Evolutionary conservation across 1,139 yeast genomes (phyloP).

Genomic region (Sugiyamaella paludigena): DNA sequence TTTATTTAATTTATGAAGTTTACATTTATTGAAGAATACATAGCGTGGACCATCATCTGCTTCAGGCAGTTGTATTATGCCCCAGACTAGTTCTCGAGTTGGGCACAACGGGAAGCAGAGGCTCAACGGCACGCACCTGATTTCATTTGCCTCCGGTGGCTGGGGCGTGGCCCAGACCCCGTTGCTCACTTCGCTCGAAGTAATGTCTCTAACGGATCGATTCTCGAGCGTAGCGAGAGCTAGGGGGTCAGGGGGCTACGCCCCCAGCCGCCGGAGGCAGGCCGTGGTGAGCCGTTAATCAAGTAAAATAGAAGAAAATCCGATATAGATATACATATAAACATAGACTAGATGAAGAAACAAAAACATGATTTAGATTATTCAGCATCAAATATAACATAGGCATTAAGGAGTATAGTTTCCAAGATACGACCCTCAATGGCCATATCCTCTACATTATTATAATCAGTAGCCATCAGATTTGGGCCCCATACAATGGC

Average conservation of each 20-base stretch:
- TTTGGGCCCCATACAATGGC: conserved; percentile 96
- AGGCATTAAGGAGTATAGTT: conserved; percentile 78
- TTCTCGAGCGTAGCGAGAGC: conserved; percentile 1
- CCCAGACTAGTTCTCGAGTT: no score
- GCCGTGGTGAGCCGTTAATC: not conserved
- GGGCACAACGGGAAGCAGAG: no score
- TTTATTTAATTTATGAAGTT: no score
- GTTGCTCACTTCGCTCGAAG: no score
- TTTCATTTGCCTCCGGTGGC: no score
- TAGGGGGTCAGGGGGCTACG: conserved; percentile 2
- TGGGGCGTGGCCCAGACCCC: no score
- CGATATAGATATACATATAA: not conserved
- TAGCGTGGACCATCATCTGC: no score
- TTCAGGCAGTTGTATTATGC: no score
- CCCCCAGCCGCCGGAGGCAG: conserved; percentile 2
- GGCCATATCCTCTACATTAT: conserved; percentile 73
- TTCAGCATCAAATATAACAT: conserved; percentile 79
- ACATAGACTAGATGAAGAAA: not conserved
- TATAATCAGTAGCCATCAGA: conserved; percentile 61
- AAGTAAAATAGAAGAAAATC: not conserved
- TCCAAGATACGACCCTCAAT: conserved; percentile 80
- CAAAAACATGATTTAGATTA: conserved; percentile 23
- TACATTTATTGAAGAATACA: no score
- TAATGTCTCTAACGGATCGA: no score
- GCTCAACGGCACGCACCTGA: no score